Evolutionary conservation across 2,329 filamentous ascomycete species (phyloP).

Genomic region (Ophiocordyceps unilateralis): DNA sequence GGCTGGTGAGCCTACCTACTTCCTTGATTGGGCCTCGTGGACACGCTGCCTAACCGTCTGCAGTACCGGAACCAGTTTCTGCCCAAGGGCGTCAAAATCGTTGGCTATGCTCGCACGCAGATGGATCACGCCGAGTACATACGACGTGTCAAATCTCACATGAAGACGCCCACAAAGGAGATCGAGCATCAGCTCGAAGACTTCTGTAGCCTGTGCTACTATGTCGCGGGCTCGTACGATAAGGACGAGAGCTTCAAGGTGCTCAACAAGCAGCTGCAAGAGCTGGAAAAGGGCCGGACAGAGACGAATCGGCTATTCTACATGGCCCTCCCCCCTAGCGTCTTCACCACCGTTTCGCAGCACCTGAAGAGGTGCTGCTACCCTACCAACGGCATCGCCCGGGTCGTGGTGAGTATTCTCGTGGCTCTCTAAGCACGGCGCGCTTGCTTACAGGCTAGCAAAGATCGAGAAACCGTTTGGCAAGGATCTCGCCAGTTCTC

Average conservation of each 20-base stretch:
- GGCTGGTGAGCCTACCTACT: slow-evolving; percentile 53
- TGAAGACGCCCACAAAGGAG: slow-evolving; percentile 97
- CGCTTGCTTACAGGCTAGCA: slow-evolving; percentile 8
- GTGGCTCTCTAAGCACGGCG: slow-evolving; percentile 3
- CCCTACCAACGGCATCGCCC: slow-evolving; percentile 72
- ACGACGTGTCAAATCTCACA: slow-evolving; percentile 88
- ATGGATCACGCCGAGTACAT: slow-evolving; percentile 97
- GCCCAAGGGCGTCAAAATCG: slow-evolving; percentile 86
- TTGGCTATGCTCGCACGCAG: slow-evolving; percentile 98
- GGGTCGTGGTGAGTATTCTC: slow-evolving; percentile 65
- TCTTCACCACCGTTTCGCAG: slow-evolving; percentile 95
- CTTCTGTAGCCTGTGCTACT: slow-evolving; percentile 77
- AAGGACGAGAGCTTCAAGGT: slow-evolving; percentile 84
- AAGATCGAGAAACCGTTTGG: slow-evolving; percentile 98
- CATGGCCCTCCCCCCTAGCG: slow-evolving; percentile 94
- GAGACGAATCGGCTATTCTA: slow-evolving; percentile 94
- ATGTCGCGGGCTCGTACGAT: slow-evolving; percentile 95
- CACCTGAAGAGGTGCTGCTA: slow-evolving; percentile 97
- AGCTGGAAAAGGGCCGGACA: slow-evolving; percentile 64
- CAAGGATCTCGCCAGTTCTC: slow-evolving; percentile 86
- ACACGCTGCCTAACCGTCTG: slow-evolving; percentile 1
- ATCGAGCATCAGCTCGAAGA: slow-evolving; percentile 88
- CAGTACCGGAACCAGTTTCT: slow-evolving; percentile 99
- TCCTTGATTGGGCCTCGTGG: background rate
- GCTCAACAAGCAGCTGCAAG: slow-evolving; percentile 70